These are phyloP conservation scores for Rhizopus sp. DNA, from an alignment of 371 early-diverging fungal species.

Conservation along the genomic window DNA sequence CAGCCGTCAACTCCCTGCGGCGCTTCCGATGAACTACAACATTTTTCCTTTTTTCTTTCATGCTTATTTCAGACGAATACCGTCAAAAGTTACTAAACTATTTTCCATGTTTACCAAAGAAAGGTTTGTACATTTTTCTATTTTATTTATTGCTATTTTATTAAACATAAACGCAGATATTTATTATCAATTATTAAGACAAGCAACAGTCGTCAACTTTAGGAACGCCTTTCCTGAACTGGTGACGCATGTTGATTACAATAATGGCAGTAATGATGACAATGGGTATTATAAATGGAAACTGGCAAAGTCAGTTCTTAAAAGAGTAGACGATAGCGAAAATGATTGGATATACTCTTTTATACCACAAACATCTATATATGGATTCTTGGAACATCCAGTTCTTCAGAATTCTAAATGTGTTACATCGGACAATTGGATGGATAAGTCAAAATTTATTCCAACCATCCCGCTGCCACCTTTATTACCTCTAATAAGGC, in stretches of 20 bases:
- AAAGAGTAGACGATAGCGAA: constrained; percentile 5
- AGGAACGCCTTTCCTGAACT: neutral
- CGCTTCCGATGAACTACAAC: neutral
- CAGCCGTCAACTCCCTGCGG: neutral
- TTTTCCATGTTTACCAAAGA: constrained; percentile 10
- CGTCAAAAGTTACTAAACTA: constrained; percentile 12
- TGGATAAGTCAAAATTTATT: constrained; percentile 11
- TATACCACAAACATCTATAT: neutral
- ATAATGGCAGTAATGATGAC: neutral
- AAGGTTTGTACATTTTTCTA: neutral
- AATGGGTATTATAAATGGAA: constrained; percentile 5
- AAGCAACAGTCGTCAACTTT: no score
- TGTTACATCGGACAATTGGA: neutral
- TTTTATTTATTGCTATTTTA: neutral
- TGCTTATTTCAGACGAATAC: constrained; percentile 8
- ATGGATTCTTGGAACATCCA: neutral
- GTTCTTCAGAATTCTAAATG: neutral
- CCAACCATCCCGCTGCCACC: neutral
- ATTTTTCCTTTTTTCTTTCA: neutral
- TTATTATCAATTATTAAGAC: no score
- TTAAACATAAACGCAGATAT: neutral
- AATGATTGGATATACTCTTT: constrained; percentile 5
- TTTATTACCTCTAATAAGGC: neutral
- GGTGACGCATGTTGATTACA: neutral
- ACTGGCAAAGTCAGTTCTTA: constrained; percentile 4